Evolutionary conservation across 2,329 filamentous ascomycete species (phyloP), one percentile per base, ranked within the genome.

Genomic region (Alternaria metachromatica): DNA sequence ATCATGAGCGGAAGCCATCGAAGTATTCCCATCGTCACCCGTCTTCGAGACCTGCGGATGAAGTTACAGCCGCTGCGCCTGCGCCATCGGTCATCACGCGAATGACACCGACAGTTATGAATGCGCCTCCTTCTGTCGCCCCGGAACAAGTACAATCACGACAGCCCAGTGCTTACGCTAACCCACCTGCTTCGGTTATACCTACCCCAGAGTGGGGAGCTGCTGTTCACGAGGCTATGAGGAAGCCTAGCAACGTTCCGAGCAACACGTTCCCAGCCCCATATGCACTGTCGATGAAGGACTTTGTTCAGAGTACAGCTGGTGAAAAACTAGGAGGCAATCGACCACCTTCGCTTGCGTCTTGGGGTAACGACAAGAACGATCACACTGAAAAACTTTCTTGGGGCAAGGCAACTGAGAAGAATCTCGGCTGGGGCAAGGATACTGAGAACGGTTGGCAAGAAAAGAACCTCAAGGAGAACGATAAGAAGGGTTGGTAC

Each of bases 151-250:
- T 12, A 6, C 48, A 2, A 1, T 54, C 58, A 13, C 26, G 48
- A 5, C 61, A 54, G 10, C 21, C 44, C 0, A 66, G 64, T 33
- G n/a, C 18, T 1, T 28, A 62, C 20, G 51, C 18, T 4, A 18
- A 20, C 12, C 44, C 55, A 6, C 21, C 43, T 25, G 18, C 10
- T 20, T 28, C 58, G 0, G 7, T 33, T 0, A 46, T 60, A 2
- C 65, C 59, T 13, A 55, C 60, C 7, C 65, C 68, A 13, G 57
- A 18, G 7, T 66, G 62, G 64, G 55, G 43, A 3, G 55, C 62
- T 15, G 59, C 44, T 7, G 45, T 59, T 0, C 46, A 66, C 0
- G 54, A 66, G 7, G 26, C 55, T 7, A 10, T 33, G 10, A 41
- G 53, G 4, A 65, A 63, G 30, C 13, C 55, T 6, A 66, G 57